These are phyloP conservation scores for Cichorium intybus DNA, from an alignment of 140 eudicot genomes.

Conservation along the genomic window DNA sequence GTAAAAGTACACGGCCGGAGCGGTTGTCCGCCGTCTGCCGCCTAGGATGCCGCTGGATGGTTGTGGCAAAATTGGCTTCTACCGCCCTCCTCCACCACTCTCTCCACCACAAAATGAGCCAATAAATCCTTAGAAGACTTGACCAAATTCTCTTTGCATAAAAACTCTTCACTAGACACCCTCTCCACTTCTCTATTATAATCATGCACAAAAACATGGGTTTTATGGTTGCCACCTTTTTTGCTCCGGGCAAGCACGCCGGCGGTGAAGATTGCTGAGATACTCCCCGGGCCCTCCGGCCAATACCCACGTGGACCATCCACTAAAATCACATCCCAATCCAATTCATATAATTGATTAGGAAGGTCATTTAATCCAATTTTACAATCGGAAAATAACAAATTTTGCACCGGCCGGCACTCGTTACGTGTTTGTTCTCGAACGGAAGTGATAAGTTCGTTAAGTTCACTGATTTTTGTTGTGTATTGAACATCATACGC, in stretches of 20 bases:
- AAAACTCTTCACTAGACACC: slow-evolving; percentile 77
- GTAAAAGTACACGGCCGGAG: not conserved
- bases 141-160: slow-evolving; percentile 87
- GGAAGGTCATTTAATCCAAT: slow-evolving; percentile 86
- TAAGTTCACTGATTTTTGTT: slow-evolving; percentile 59
- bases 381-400: slow-evolving; percentile 77
- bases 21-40: not conserved
- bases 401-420: slow-evolving; percentile 86
- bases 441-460: slow-evolving; percentile 55
- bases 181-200: slow-evolving; percentile 66
- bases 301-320: slow-evolving; percentile 95
- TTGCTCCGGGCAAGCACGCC: slow-evolving; percentile 85
- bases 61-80: slow-evolving; percentile 58
- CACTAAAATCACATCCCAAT: slow-evolving; percentile 83
- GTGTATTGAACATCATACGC: slow-evolving; percentile 86
- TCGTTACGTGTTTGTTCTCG: slow-evolving; percentile 63
- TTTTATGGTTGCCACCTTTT: slow-evolving; percentile 62
- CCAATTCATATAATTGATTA: slow-evolving; percentile 74
- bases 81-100: slow-evolving; percentile 44
- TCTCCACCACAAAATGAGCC: slow-evolving; percentile 78
- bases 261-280: slow-evolving; percentile 82
- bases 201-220: slow-evolving; percentile 82
- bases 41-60: slow-evolving; percentile 30
- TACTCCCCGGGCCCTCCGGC: slow-evolving; percentile 92
- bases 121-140: slow-evolving; percentile 64